A percentile compares a stretch with the other conserved stretches of the same genome.
Evolutionary conservation across 805 yeast species (phyloP).

Genomic region (Metschnikowia peoriensis): DNA sequence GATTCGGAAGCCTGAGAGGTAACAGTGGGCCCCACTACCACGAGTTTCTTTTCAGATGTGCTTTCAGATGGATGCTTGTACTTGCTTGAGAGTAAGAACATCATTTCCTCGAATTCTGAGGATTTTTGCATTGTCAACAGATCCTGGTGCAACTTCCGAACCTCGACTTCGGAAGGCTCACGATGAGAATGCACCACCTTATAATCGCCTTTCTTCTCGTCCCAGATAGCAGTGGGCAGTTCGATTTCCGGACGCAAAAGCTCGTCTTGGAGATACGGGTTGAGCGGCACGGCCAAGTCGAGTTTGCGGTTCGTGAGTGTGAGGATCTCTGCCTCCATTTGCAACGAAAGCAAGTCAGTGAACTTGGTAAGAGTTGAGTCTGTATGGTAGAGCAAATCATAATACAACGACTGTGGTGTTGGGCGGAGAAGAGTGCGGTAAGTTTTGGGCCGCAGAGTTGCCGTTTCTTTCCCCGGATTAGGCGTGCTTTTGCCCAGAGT

Average conservation of each 20-base stretch:
- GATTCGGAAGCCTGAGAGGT: conserved; percentile 16
- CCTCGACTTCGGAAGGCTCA: conserved; percentile 25
- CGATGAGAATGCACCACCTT: conserved; percentile 32
- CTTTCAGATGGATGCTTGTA: conserved; percentile 38
- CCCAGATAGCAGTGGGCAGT: conserved; percentile 47
- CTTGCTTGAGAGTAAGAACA: conserved; percentile 51
- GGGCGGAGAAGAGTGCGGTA: conserved; percentile 79
- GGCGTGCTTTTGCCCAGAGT: not conserved
- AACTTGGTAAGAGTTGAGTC: conserved; percentile 72
- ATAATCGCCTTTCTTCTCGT: conserved; percentile 32
- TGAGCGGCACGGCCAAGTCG: conserved; percentile 68
- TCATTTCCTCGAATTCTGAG: conserved; percentile 81
- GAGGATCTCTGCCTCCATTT: conserved; percentile 85
- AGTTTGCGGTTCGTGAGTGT: conserved; percentile 75
- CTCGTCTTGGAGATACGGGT: conserved; percentile 56
- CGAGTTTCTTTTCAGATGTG: conserved; percentile 35
- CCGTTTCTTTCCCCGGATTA: not conserved
- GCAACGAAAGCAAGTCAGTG: conserved; percentile 74
- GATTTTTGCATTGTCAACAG: conserved; percentile 60
- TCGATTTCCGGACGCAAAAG: conserved; percentile 48
- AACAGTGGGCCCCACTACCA: conserved; percentile 34
- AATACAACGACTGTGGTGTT: conserved; percentile 75
- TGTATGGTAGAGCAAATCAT: conserved; percentile 80
- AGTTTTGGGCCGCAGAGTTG: conserved; percentile 53
- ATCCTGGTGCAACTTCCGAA: conserved; percentile 42